Conservation (phyloP, 2,329 filamentous ascomycete species). For the Helicocarpus griseus region DNA sequence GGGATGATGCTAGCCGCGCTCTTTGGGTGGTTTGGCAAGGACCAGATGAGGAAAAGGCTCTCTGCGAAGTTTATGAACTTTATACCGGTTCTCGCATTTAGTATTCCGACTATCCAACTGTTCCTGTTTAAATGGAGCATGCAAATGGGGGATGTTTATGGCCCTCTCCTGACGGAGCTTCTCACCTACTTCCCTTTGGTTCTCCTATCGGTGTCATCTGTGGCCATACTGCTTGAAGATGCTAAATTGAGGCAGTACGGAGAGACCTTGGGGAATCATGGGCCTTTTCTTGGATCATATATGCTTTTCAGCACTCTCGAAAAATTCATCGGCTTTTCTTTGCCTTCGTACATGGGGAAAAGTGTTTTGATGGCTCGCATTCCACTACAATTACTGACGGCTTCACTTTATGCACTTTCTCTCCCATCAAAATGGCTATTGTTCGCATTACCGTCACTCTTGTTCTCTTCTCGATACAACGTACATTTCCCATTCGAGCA, state of each 20-base stretch:
- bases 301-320: conserved; percentile 48
- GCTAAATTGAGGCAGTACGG: conserved; percentile 47
- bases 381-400: conserved; percentile 60
- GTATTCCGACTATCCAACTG: conserved; percentile 63
- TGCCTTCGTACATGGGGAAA: conserved; percentile 48
- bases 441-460: conserved; percentile 59
- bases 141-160: conserved; percentile 56
- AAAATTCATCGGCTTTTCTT: conserved; percentile 29
- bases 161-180: conserved; percentile 65
- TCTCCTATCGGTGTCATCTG: conserved; percentile 52
- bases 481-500: conserved; percentile 57
- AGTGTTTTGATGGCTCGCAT: conserved; percentile 59
- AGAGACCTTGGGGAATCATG: conserved; percentile 51
- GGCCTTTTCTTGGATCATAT: conserved; percentile 58
- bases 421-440: conserved; percentile 60
- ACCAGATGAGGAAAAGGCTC: conserved; percentile 40
- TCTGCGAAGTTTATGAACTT: conserved; percentile 41
- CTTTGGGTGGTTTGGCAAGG: conserved; percentile 60
- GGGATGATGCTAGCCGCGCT: conserved; percentile 58
- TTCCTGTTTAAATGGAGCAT: conserved; percentile 59
- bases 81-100: conserved; percentile 65
- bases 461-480: conserved; percentile 57
- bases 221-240: conserved; percentile 54
- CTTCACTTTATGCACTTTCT: conserved; percentile 53
- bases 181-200: conserved; percentile 63